Conservation (phyloP, 179 eudicot species). For the Actinidia arguta region DNA sequence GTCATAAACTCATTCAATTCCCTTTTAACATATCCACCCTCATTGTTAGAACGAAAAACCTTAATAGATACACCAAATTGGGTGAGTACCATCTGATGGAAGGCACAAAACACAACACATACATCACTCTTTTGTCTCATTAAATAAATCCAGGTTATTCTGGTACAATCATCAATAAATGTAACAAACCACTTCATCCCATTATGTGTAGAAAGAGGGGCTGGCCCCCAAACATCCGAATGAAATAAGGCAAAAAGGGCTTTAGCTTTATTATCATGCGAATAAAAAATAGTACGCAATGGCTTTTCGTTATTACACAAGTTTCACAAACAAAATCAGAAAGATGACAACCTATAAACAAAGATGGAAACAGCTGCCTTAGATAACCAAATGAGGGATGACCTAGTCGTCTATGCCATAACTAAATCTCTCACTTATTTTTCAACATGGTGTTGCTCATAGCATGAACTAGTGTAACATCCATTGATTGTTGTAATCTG, state of each 20-base stretch:
- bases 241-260: conserved; percentile 7
- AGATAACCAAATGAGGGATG: background rate
- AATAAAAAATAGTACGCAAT: background rate
- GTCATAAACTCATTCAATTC: too few relatives aligned
- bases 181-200: too few relatives aligned
- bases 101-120: background rate
- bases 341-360: too few relatives aligned
- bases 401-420: too few relatives aligned
- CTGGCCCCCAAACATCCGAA: too few relatives aligned
- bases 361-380: too few relatives aligned
- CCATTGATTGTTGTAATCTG: too few relatives aligned
- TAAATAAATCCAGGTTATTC: too few relatives aligned
- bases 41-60: background rate
- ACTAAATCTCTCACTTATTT: too few relatives aligned
- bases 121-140: conserved; percentile 1
- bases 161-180: too few relatives aligned
- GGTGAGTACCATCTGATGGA: background rate
- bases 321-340: background rate
- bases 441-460: background rate
- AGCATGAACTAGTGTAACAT: too few relatives aligned
- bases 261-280: background rate
- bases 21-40: background rate
- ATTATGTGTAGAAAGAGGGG: too few relatives aligned
- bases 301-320: background rate
- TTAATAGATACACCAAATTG: background rate